A percentile compares a stretch with the other conserved stretches of the same genome.
These are phyloP conservation scores for Spiromastix sp. DNA, from an alignment of 2,329 filamentous ascomycete species.

Conservation along the genomic window DNA sequence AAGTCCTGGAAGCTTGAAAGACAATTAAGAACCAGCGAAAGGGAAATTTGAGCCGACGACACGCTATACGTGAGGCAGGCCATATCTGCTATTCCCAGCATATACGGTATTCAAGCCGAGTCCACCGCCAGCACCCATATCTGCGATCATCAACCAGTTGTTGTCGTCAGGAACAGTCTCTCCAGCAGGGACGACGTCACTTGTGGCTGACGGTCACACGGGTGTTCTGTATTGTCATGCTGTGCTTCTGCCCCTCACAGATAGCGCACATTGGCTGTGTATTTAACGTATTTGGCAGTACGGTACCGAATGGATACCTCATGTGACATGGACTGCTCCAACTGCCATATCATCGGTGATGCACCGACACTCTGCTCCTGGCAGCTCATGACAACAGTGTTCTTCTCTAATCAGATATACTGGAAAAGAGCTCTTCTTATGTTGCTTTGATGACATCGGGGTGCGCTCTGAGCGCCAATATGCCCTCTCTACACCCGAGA, in stretches of 20 bases:
- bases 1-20: too few relatives aligned
- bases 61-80: not conserved
- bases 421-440: too few relatives aligned
- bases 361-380: not conserved
- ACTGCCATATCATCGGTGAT: not conserved
- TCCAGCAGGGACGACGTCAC: conserved; percentile 4
- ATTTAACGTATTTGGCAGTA: not conserved
- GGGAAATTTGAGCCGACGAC: not conserved
- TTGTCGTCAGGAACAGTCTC: not conserved
- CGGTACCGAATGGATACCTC: too few relatives aligned
- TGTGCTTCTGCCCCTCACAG: too few relatives aligned
- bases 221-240: not conserved
- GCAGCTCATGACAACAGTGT: not conserved
- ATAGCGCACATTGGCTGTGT: not conserved
- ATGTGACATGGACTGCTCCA: not conserved
- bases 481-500: not conserved
- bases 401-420: too few relatives aligned
- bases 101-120: not conserved
- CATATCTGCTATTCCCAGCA: not conserved
- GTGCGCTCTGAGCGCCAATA: not conserved
- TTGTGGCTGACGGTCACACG: conserved; percentile 4
- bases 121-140: too few relatives aligned
- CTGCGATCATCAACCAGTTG: not conserved
- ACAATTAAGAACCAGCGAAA: not conserved
- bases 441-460: not conserved